phyloP scores from a whole-genome alignment of 768 basidiomycete species.

The Trametopsis cervina region DNA sequence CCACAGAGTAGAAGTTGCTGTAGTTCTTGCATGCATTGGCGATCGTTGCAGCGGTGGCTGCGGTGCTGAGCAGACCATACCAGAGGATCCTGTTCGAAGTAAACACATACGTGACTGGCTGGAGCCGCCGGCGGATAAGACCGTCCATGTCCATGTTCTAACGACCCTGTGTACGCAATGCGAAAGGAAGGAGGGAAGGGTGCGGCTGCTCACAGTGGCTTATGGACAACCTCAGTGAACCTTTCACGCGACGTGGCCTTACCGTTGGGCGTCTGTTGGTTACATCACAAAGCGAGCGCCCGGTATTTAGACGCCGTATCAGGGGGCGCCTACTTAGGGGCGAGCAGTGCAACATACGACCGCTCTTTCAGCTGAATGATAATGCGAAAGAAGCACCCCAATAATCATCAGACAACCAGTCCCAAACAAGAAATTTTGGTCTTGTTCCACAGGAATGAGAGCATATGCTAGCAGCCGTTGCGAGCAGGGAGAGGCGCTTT shows the following conservation, averaged over 20 bases:
- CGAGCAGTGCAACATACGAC: too few relatives aligned
- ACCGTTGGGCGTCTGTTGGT: not conserved
- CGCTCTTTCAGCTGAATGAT: too few relatives aligned
- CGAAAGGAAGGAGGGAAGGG: not conserved
- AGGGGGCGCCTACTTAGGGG: too few relatives aligned
- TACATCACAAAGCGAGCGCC: not conserved
- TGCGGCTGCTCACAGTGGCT: not conserved
- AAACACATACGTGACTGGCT: conserved; percentile 41
- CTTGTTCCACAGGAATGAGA: too few relatives aligned
- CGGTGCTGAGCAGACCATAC: conserved; percentile 61
- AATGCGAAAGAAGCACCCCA: too few relatives aligned
- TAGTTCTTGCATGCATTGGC: conserved; percentile 74
- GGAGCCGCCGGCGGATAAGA: conserved; percentile 43
- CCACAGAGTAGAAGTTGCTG: conserved; percentile 91
- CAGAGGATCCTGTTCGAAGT: conserved; percentile 59
- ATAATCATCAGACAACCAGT: too few relatives aligned
- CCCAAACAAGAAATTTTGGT: too few relatives aligned
- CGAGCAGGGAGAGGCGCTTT: too few relatives aligned
- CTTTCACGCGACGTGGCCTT: conserved; percentile 4
- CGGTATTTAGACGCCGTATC: too few relatives aligned
- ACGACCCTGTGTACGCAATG: not conserved
- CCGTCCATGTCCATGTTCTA: conserved; percentile 53
- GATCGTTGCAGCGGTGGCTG: conserved; percentile 68
- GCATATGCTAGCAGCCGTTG: too few relatives aligned
- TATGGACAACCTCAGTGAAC: not conserved